phyloP scores from a whole-genome alignment of 768 basidiomycete genomes.

The Tricholoma furcatifolium region DNA sequence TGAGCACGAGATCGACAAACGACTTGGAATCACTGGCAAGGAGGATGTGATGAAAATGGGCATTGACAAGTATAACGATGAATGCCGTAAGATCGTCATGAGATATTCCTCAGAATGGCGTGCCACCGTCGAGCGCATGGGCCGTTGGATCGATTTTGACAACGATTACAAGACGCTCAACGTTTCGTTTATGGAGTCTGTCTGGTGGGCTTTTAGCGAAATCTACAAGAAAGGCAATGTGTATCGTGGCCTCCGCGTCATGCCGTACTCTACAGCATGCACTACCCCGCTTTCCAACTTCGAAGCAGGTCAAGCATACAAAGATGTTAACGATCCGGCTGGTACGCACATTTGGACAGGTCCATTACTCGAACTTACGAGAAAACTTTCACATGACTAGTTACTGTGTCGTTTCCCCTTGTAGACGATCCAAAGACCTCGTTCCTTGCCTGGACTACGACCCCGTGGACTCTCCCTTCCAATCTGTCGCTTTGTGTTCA shows the following conservation, averaged over 20 bases:
- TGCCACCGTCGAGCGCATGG: conserved; percentile 93
- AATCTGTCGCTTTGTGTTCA: conserved; percentile 96
- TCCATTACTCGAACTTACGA: neutral
- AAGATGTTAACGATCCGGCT: conserved; percentile 92
- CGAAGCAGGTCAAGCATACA: conserved; percentile 90
- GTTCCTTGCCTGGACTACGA: conserved; percentile 97
- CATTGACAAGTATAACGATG: conserved; percentile 95
- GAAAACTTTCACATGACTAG: conserved; percentile 32
- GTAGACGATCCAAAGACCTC: conserved; percentile 91
- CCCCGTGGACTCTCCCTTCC: conserved; percentile 97
- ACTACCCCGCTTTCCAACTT: conserved; percentile 98
- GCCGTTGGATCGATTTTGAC: conserved; percentile 99
- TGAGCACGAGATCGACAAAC: conserved; percentile 99
- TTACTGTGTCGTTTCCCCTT: conserved; percentile 90
- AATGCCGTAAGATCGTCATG: conserved; percentile 97
- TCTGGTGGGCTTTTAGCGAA: conserved; percentile 98
- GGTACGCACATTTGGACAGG: conserved; percentile 40
- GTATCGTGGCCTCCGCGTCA: conserved; percentile 90
- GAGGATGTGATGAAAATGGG: conserved; percentile 95
- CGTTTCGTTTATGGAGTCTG: conserved; percentile 91
- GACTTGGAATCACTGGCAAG: conserved; percentile 85
- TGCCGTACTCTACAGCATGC: conserved; percentile 97
- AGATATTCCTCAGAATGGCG: conserved; percentile 95
- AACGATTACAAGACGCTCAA: conserved; percentile 99
- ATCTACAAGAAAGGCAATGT: conserved; percentile 92